Evolutionary conservation across 257 asterid genomes (phyloP).

Genomic region (Dorcoceras hygrometricum): DNA sequence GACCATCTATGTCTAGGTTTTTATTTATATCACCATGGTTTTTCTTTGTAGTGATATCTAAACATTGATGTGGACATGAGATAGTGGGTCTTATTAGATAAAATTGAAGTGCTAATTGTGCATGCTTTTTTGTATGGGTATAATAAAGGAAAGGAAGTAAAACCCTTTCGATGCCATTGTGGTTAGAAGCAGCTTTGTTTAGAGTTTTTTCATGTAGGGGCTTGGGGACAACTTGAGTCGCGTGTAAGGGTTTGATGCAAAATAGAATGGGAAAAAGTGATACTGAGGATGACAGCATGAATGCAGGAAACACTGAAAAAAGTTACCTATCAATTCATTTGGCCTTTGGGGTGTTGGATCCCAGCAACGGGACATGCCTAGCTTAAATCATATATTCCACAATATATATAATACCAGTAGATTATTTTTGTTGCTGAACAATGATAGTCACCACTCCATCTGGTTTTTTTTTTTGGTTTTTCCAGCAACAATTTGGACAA

Average conservation of each 20-base stretch:
- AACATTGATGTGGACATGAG: background rate
- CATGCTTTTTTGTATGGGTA: background rate
- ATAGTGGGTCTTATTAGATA: background rate
- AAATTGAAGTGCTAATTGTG: background rate
- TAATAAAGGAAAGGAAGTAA: background rate
- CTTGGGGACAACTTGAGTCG: conserved; percentile 7
- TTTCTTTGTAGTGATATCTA: background rate
- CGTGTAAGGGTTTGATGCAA: background rate
- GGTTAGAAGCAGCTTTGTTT: background rate
- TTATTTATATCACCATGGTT: too few species aligned
- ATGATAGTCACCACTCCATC: conserved; percentile 2
- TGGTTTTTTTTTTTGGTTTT: background rate
- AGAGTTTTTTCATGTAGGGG: conserved; percentile 15
- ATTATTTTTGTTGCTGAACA: conserved; percentile 1
- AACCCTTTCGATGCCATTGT: background rate
- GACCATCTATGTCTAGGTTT: background rate
- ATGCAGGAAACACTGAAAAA: conserved; percentile 20
- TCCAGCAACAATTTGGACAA: background rate
- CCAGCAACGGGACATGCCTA: conserved; percentile 18
- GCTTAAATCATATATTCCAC: conserved; percentile 16
- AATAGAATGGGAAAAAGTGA: background rate
- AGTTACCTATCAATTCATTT: conserved; percentile 11
- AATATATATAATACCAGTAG: background rate
- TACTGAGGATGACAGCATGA: conserved; percentile 16
- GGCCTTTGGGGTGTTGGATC: conserved; percentile 3